phyloP scores from a whole-genome alignment of 164 flowering plant species.

The Vitis labrusca region DNA sequence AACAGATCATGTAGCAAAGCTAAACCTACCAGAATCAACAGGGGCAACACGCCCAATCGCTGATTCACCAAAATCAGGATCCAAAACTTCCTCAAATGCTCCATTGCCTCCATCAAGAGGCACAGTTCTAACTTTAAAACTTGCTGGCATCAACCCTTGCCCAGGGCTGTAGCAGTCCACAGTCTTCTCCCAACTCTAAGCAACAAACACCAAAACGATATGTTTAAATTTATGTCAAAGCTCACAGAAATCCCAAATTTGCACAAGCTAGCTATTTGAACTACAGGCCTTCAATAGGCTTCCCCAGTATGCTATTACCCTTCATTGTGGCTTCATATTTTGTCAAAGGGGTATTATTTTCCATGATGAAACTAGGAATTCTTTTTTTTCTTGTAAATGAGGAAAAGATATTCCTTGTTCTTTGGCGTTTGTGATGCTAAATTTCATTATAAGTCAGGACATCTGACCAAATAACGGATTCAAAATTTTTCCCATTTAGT shows the following conservation, averaged over 20 bases:
- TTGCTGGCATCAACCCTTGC: slow-evolving; percentile 63
- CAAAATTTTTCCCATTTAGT: neutral
- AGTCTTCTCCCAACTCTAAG: slow-evolving; percentile 63
- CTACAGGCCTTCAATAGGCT: neutral
- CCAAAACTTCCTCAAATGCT: slow-evolving; percentile 43
- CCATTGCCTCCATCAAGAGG: slow-evolving; percentile 44
- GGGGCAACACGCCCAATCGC: slow-evolving; percentile 71
- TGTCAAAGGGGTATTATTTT: no score
- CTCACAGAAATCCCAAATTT: neutral
- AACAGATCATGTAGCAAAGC: neutral
- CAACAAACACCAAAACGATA: neutral
- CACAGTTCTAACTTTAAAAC: slow-evolving; percentile 49
- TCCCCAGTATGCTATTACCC: slow-evolving; percentile 1
- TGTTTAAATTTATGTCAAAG: neutral
- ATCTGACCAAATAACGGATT: neutral
- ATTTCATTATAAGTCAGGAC: no score
- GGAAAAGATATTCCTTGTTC: neutral
- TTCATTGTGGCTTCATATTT: no score
- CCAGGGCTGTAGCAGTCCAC: slow-evolving; percentile 66
- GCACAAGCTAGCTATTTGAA: neutral
- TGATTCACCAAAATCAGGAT: slow-evolving; percentile 67
- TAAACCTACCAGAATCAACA: slow-evolving; percentile 53
- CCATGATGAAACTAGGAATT: neutral
- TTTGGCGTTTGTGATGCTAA: no score
- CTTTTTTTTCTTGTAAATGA: neutral